Evolutionary conservation across 129 eudicot genomes (phyloP).

Genomic region (Escallonia herrerae): DNA sequence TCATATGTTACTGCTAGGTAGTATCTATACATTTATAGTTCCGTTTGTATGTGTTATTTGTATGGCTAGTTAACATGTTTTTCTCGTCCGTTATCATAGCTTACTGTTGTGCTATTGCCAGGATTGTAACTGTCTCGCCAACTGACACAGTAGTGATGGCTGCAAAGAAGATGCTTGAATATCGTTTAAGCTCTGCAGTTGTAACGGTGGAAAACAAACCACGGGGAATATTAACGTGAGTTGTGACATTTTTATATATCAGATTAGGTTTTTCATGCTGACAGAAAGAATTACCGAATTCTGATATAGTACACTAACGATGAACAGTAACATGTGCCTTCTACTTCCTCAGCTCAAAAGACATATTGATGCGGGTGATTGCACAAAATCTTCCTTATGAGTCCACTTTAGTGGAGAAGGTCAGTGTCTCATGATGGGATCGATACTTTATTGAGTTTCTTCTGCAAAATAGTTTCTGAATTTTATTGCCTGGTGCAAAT

Average conservation of each 20-base stretch:
- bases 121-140: conserved; percentile 79
- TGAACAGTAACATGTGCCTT: conserved; percentile 8
- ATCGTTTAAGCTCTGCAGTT: conserved; percentile 61
- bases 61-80: conserved; percentile 14
- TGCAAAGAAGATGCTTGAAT: conserved; percentile 87
- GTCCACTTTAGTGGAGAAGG: conserved; percentile 84
- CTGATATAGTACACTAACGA: neutral
- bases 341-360: conserved; percentile 53
- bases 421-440: conserved; percentile 15
- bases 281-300: neutral
- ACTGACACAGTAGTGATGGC: conserved; percentile 79
- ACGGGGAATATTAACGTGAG: conserved; percentile 92
- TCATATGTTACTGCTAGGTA: no score
- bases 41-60: neutral
- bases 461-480: conserved; percentile 2
- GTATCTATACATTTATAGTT: no score
- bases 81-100: conserved; percentile 12
- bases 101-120: conserved; percentile 14
- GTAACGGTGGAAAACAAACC: conserved; percentile 89
- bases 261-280: neutral
- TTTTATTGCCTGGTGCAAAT: conserved; percentile 1
- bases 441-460: neutral
- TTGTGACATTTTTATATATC: conserved; percentile 6
- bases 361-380: conserved; percentile 82
- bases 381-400: conserved; percentile 84